A percentile compares a stretch with the other conserved stretches of the same genome.
Evolutionary conservation across 2,329 filamentous ascomycete species (phyloP).

Genomic region (Delphinella strobiligena): DNA sequence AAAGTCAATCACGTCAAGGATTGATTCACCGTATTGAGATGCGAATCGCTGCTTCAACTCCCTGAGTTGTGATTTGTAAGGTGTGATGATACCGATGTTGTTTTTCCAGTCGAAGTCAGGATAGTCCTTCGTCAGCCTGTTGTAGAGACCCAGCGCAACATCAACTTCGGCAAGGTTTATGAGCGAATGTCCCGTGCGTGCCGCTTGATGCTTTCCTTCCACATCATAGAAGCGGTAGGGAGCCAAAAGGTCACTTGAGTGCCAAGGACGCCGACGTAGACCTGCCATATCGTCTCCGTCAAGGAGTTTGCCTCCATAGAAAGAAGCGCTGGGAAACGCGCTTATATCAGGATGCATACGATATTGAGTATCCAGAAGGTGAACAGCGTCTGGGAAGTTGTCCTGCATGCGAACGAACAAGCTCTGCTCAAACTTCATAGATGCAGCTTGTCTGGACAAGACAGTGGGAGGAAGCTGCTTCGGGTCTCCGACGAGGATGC

Average conservation of each 20-base stretch:
- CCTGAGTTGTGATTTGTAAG: constrained; percentile 85
- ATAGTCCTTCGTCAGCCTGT: constrained; percentile 63
- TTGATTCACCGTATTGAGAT: constrained; percentile 57
- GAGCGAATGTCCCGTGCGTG: constrained; percentile 75
- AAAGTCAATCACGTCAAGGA: constrained; percentile 79
- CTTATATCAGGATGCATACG: constrained; percentile 99
- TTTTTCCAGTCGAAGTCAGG: constrained; percentile 57
- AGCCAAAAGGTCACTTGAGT: constrained; percentile 65
- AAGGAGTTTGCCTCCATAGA: constrained; percentile 79
- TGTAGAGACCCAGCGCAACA: constrained; percentile 74
- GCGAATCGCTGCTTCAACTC: constrained; percentile 68
- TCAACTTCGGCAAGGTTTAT: constrained; percentile 81
- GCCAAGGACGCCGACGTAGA: constrained; percentile 73
- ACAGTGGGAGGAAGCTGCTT: constrained; percentile 96
- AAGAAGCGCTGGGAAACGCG: constrained; percentile 74
- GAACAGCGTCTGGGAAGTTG: constrained; percentile 76
- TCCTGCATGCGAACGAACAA: constrained; percentile 97
- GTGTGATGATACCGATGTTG: constrained; percentile 94
- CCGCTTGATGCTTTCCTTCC: constrained; percentile 69
- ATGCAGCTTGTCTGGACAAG: constrained; percentile 80
- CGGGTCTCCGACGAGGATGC: constrained; percentile 92
- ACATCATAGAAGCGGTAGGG: constrained; percentile 98
- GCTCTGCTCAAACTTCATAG: constrained; percentile 93
- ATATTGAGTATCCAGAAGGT: constrained; percentile 94
- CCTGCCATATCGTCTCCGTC: constrained; percentile 75